These are phyloP conservation scores for Lichtheimia hyalospora DNA, from an alignment of 371 early-diverging fungal species.

Conservation along the genomic window DNA sequence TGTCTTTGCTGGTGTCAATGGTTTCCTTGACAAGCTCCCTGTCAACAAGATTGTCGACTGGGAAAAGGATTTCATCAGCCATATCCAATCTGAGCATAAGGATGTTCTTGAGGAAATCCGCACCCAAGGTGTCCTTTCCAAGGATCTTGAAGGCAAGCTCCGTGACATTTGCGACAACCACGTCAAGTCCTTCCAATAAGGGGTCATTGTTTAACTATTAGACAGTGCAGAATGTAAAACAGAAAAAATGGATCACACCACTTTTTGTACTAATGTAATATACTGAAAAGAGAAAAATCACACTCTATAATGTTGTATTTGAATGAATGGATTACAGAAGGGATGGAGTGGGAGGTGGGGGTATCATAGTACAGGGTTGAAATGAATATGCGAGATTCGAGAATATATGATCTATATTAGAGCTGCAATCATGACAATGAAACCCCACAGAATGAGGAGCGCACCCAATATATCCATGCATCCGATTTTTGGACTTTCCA, in stretches of 20 bases:
- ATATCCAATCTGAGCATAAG: slow-evolving; percentile 84
- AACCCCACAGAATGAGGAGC: slow-evolving; percentile 39
- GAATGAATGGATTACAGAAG: not conserved
- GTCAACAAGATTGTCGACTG: slow-evolving; percentile 88
- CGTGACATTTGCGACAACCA: slow-evolving; percentile 84
- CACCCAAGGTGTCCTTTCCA: slow-evolving; percentile 70
- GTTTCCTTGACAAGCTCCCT: slow-evolving; percentile 95
- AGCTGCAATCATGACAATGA: slow-evolving; percentile 35
- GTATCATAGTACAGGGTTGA: no score
- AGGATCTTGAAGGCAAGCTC: slow-evolving; percentile 82
- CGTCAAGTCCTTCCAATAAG: slow-evolving; percentile 81
- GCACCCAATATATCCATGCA: slow-evolving; percentile 28
- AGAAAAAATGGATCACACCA: no score
- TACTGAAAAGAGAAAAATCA: not conserved
- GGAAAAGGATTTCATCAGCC: slow-evolving; percentile 88
- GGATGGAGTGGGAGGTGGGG: no score
- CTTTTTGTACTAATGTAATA: no score
- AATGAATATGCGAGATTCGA: not conserved
- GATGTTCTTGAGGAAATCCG: slow-evolving; percentile 89
- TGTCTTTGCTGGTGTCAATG: slow-evolving; percentile 95
- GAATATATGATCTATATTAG: slow-evolving; percentile 9
- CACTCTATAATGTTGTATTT: not conserved
- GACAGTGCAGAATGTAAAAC: no score
- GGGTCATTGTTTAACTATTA: no score
- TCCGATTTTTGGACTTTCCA: no score